phyloP scores from a whole-genome alignment of 768 basidiomycete genomes.

The Rhizopogon vulgaris region DNA sequence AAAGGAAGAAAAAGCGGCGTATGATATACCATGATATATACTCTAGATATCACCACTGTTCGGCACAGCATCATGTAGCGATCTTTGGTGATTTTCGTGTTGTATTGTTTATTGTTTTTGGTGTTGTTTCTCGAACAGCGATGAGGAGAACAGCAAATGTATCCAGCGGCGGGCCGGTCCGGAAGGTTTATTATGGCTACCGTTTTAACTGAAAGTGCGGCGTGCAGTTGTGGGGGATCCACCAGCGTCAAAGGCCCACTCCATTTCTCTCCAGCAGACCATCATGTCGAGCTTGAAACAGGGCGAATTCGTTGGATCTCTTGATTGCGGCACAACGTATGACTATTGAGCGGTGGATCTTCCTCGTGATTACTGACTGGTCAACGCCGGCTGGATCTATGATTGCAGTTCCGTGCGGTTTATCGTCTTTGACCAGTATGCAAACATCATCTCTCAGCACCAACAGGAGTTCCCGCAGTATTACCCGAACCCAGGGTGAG shows the following conservation, averaged over 20 bases:
- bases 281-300: slow-evolving; percentile 40
- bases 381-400: slow-evolving; percentile 1
- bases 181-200: neutral
- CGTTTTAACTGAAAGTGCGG: neutral
- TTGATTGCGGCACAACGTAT: slow-evolving; percentile 95
- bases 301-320: slow-evolving; percentile 83
- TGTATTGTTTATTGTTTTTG: neutral
- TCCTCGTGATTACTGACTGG: neutral
- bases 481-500: slow-evolving; percentile 80
- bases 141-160: too few species aligned
- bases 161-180: slow-evolving; percentile 5
- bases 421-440: slow-evolving; percentile 83
- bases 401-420: slow-evolving; percentile 75
- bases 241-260: slow-evolving; percentile 8
- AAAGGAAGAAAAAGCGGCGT: slow-evolving; percentile 39
- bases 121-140: too few species aligned
- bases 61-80: neutral
- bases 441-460: slow-evolving; percentile 81
- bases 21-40: slow-evolving; percentile 24
- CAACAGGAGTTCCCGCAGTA: slow-evolving; percentile 95
- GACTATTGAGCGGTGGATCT: slow-evolving; percentile 22
- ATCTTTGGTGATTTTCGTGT: neutral
- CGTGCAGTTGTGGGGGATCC: neutral
- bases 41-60: neutral
- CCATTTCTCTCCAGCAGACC: neutral